Evolutionary conservation across 495 filamentous ascomycete genomes (phyloP).

Genomic region (Penicillium silybi): DNA sequence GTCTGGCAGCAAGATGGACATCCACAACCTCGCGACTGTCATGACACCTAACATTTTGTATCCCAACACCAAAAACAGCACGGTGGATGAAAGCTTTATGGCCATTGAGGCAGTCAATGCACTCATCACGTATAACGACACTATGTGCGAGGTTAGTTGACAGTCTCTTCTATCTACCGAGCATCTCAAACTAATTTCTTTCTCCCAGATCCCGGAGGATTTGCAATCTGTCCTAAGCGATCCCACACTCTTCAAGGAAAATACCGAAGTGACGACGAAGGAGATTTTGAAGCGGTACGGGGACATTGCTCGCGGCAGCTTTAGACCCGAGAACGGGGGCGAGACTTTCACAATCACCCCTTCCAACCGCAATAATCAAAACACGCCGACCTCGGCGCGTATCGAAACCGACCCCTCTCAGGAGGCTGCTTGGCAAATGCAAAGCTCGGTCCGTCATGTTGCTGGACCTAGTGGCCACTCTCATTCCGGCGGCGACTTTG

Average conservation of each 20-base stretch:
- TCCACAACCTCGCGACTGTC: slow-evolving; percentile 96
- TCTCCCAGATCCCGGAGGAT: slow-evolving; percentile 80
- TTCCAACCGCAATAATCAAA: slow-evolving; percentile 32
- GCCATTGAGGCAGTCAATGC: slow-evolving; percentile 89
- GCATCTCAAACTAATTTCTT: slow-evolving; percentile 5
- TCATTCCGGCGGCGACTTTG: slow-evolving; percentile 37
- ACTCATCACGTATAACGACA: slow-evolving; percentile 87
- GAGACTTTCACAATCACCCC: slow-evolving; percentile 49
- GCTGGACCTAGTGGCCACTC: slow-evolving; percentile 52
- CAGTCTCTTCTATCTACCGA: background rate
- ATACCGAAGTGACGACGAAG: slow-evolving; percentile 87
- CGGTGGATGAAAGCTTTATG: slow-evolving; percentile 78
- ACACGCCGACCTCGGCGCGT: slow-evolving; percentile 46
- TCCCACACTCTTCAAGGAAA: slow-evolving; percentile 71
- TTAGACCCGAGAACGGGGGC: slow-evolving; percentile 54
- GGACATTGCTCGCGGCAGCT: slow-evolving; percentile 60
- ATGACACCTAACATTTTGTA: slow-evolving; percentile 95
- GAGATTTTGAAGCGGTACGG: slow-evolving; percentile 91
- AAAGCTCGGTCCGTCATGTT: slow-evolving; percentile 75
- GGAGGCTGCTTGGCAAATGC: slow-evolving; percentile 69
- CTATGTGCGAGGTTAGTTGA: slow-evolving; percentile 86
- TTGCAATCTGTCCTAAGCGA: slow-evolving; percentile 81
- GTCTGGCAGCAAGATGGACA: slow-evolving; percentile 96
- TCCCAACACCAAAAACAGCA: slow-evolving; percentile 62
- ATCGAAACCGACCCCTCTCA: slow-evolving; percentile 78